Base-by-base conservation (phyloP, 2,329 filamentous ascomycete genomes). In the Cryphonectria carpinicola region DNA sequence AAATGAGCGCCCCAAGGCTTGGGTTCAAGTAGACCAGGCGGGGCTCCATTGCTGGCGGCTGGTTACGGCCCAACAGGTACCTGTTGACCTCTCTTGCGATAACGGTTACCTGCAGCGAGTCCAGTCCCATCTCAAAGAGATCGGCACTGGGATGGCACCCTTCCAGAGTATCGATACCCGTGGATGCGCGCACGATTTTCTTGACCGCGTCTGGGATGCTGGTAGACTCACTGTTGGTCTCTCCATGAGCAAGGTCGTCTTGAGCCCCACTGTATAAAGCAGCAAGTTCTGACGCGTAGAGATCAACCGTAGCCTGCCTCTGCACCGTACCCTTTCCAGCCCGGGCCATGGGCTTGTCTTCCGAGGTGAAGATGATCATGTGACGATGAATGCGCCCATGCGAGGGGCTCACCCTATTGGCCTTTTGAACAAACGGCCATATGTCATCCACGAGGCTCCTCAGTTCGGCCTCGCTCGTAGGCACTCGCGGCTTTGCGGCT, bases 271-370 rank as follows among this genome's bases (percentile, higher is more conserved):
- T 3, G 28, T 65, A 52, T 7, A 65, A 14, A 0, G 6, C 41
- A 19, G 37, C 43, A 6, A 65, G 22, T 25, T 46, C 63, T 32
- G 41, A 25, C 6, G 63, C 17, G 32, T 65, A 65, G 28, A 49
- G 66, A 52, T 79, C 80, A 1, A 82, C 43, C 0, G 83, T 81
- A 2, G 70, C 74, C 1, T 76, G 73, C 22, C 83, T 79, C 74
- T 83, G 83, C 4, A 86, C 74, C 0, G 82, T 83, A 2, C 84
- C 84, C 74, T 87, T 87, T 0, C 80, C 78, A 0, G 84, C 80
- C 4, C 81, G 78, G 0, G 77, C 74, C 67, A 87, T 83, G 0
- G 84, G 67, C 62, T 43, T 60, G 14, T 68, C 60, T 0, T 35
- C 14, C 11, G 28, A 22, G 2, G 56, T 60, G 6, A 68, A 32